A percentile compares a stretch with the other conserved stretches of the same genome.
These are phyloP conservation scores for Balamuthia mandrillaris DNA, from an alignment of 208 protist species.

Conservation along the genomic window DNA sequence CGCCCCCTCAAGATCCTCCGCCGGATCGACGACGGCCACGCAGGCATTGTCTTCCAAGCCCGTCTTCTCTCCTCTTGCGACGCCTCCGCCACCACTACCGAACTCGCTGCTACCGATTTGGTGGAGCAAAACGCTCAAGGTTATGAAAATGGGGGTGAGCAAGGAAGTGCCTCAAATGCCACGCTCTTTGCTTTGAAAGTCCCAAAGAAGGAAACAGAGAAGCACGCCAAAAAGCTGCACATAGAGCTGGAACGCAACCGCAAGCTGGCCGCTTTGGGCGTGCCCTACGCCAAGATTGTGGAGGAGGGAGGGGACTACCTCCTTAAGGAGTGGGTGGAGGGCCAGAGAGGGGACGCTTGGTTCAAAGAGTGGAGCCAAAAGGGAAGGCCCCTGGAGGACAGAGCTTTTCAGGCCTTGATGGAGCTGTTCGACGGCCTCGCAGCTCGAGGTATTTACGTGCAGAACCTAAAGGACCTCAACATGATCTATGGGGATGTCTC, in stretches of 20 bases:
- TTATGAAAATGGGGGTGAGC: too few species aligned
- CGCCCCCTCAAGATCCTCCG: not conserved
- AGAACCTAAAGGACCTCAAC: conserved; percentile 31
- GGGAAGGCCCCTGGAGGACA: not conserved
- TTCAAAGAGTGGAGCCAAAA: conserved; percentile 29
- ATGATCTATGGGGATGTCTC: too few species aligned
- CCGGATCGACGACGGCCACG: conserved; percentile 22
- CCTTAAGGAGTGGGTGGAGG: conserved; percentile 13
- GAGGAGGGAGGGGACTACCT: conserved; percentile 32
- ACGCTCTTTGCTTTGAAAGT: too few species aligned
- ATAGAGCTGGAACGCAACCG: not conserved
- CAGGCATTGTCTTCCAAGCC: not conserved
- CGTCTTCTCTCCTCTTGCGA: too few species aligned
- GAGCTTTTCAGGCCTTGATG: not conserved
- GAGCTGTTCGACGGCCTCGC: conserved; percentile 5
- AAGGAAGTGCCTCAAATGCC: too few species aligned
- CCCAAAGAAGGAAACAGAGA: conserved; percentile 10
- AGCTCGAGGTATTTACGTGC: not conserved
- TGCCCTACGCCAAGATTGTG: not conserved
- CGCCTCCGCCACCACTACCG: too few species aligned
- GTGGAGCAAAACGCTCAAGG: too few species aligned
- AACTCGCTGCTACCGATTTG: too few species aligned
- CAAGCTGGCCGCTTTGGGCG: not conserved
- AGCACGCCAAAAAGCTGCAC: conserved; percentile 28
- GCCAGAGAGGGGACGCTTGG: not conserved